Evolutionary conservation across 1,139 yeast genomes (phyloP).

Genomic region (Geotrichum siamense): DNA sequence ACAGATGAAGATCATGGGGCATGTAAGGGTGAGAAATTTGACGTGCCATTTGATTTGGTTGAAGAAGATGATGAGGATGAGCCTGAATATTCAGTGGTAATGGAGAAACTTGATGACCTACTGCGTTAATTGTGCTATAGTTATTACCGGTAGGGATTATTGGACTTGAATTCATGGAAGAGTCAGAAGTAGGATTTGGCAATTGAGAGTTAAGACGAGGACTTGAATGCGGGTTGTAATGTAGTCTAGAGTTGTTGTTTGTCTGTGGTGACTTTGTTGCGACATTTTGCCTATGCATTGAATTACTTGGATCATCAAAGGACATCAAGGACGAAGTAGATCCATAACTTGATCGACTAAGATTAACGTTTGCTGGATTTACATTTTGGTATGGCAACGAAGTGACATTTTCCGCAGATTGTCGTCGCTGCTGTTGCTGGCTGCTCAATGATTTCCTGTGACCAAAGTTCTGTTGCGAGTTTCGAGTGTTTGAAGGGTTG

Average conservation of each 20-base stretch:
- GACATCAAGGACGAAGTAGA: slow-evolving; percentile 18
- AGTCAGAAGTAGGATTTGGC: slow-evolving; percentile 35
- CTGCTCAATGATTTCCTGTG: too few relatives aligned
- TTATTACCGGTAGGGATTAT: not conserved
- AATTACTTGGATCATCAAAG: slow-evolving; percentile 13
- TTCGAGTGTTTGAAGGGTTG: too few relatives aligned
- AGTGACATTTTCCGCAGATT: too few relatives aligned
- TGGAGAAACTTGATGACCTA: not conserved
- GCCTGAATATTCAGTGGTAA: not conserved
- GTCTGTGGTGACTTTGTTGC: not conserved
- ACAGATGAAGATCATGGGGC: not conserved
- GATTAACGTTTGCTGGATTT: slow-evolving; percentile 6
- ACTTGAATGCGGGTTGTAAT: slow-evolving; percentile 15
- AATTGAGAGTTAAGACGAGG: slow-evolving; percentile 22
- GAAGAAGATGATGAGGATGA: slow-evolving; percentile 5
- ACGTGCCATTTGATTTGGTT: not conserved
- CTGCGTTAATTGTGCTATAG: not conserved
- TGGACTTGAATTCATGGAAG: slow-evolving; percentile 2
- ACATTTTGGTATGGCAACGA: too few relatives aligned
- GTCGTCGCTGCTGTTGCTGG: too few relatives aligned
- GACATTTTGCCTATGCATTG: slow-evolving; percentile 6
- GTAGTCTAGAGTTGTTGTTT: slow-evolving; percentile 6
- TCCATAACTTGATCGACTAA: slow-evolving; percentile 17
- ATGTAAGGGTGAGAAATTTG: not conserved
- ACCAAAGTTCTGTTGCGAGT: too few relatives aligned